These are phyloP conservation scores for Ampelomyces quisqualis DNA, from an alignment of 2,329 filamentous ascomycete species.

Conservation along the genomic window DNA sequence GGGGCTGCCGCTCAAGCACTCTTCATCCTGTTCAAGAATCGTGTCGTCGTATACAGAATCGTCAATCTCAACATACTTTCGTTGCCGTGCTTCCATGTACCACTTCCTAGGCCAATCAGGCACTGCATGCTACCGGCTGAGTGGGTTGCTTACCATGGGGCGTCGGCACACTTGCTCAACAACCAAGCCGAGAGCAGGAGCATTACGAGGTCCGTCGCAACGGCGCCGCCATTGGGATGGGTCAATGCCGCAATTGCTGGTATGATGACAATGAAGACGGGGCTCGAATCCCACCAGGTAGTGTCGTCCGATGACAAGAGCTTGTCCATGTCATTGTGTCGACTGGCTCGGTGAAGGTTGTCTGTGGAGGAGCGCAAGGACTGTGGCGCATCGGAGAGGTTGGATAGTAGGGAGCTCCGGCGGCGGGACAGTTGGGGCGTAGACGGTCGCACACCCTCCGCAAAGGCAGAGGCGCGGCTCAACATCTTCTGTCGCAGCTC, in stretches of 20 bases:
- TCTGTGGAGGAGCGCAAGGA: constrained; percentile 67
- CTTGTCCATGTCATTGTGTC: constrained; percentile 30
- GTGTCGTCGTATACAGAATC: constrained; percentile 20
- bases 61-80: constrained; percentile 27
- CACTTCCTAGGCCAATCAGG: constrained; percentile 47
- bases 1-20: constrained; percentile 12
- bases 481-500: constrained; percentile 39
- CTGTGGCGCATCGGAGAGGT: constrained; percentile 69
- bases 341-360: constrained; percentile 61
- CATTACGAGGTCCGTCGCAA: constrained; percentile 83
- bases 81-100: constrained; percentile 53
- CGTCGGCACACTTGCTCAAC: constrained; percentile 85
- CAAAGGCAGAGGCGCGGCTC: constrained; percentile 39
- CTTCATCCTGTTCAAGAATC: constrained; percentile 36
- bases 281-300: constrained; percentile 75
- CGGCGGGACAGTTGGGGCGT: constrained; percentile 49
- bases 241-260: constrained; percentile 83
- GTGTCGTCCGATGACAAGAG: constrained; percentile 52
- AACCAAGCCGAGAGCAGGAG: constrained; percentile 79
- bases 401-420: constrained; percentile 76
- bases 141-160: constrained; percentile 70
- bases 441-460: constrained; percentile 31
- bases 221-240: constrained; percentile 78
- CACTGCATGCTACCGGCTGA: neutral
- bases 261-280: constrained; percentile 78